Conservation (phyloP, 805 yeast species). For the Myxozyma udenii region DNA sequence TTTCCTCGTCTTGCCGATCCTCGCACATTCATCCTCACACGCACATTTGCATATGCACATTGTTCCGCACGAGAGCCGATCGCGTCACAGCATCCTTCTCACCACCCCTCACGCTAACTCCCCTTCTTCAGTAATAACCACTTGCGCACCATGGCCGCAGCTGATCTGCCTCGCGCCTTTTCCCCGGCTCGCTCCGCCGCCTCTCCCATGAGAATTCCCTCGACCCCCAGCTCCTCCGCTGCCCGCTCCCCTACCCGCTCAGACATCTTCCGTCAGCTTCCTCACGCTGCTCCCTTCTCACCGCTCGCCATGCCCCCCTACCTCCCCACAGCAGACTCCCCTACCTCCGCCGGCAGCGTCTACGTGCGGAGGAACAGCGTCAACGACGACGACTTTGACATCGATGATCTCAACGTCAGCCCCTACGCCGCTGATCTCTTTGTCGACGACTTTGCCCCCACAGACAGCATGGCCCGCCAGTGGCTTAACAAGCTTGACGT, state of each 20-base stretch:
- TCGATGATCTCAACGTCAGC: conserved; percentile 3
- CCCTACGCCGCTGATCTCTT: background rate
- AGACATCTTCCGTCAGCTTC: background rate
- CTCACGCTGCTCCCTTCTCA: conserved; percentile 26
- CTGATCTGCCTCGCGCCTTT: background rate
- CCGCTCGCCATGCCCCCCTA: conserved; percentile 4
- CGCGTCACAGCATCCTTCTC: too few species aligned
- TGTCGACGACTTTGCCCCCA: background rate
- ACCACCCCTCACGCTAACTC: too few species aligned
- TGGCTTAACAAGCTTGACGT: conserved; percentile 39
- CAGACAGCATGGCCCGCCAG: conserved; percentile 31
- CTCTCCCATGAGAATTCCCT: background rate
- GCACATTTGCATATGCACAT: too few species aligned
- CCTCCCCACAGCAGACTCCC: background rate
- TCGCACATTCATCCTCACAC: too few species aligned
- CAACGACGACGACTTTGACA: conserved; percentile 3
- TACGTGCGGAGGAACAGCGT: background rate
- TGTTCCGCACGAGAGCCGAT: too few species aligned
- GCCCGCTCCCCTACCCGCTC: background rate
- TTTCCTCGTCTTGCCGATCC: too few species aligned
- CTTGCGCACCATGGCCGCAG: background rate
- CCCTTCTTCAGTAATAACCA: too few species aligned
- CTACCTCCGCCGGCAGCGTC: conserved; percentile 2
- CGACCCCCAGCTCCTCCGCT: background rate
- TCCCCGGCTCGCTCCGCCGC: background rate